Base-by-base conservation (phyloP, 108 stramenopile species). In the Nannochloropsis gaditana region DNA sequence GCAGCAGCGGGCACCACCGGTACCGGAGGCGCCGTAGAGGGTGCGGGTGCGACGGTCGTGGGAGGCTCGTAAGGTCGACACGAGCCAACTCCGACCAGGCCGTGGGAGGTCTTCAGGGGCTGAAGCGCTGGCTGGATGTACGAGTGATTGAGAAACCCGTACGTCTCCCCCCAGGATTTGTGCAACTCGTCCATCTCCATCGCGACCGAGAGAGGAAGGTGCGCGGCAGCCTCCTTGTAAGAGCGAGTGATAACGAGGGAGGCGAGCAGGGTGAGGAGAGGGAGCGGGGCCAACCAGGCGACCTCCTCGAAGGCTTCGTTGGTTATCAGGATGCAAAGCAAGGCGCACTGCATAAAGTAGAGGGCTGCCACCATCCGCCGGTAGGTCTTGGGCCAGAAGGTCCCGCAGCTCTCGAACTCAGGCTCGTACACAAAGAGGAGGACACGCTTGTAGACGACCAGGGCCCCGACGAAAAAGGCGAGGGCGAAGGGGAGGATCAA, bases 381-480 rank as follows among this genome's bases (percentile, higher is more conserved):
- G 15, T 50, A 50, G 47, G 47, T 50, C 47, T 47, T 43, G 11
- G 83, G 85, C 86, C 83, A 89, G 21, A 81, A 41, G 10, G 80
- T 19, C 9, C 88, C 88, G 44, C 83, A 82, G 11, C 83, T n/a
- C 85, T 89, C 88, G 17, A 42, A 82, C 44, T 85, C 47, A 43
- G 80, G 80, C 9, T 86, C 87, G 84, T 85, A 90, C 15, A 90
- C 84, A 83, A 81, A 87, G 43, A 85, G 45, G 42, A 90, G 59
- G 45, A 87, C 84, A 43, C 86, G 86, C 83, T 87, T 86, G 82
- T 85, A 90, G 82, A 90, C 83, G 21, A 90, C 5, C 21, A 17
- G 42, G 31, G 89, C 89, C 9, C 45, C 81, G 17, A 41, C 31
- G 84, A 90, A 90, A 83, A 87, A 90, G 0, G 42, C 10, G 9